Evolutionary conservation across 2,329 filamentous ascomycete species (phyloP), one percentile per base, ranked within the genome.

Genomic region (Nothomitra cinnamomea): DNA sequence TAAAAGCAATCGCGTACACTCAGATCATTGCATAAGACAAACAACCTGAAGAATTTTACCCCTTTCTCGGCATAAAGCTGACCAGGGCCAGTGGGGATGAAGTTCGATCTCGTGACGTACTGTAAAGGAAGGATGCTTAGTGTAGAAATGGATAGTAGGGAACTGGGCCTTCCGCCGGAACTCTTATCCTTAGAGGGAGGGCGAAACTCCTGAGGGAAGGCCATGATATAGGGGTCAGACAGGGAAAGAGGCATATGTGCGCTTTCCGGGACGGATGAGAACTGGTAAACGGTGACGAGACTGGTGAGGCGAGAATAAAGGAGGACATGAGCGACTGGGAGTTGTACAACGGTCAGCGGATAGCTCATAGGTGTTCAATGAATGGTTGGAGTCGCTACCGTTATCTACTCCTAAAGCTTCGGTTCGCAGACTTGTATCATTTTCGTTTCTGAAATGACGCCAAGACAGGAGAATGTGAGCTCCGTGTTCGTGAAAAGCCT

Each of bases 371-470:
- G 24, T 2, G 10, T 41, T 17, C n/a, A n/a, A 25, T 15, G 24
- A 28, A 8, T 2, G 36, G 12, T 36, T 43, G 28, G 15, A 17
- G 2, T 1, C 7, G 8, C 53, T 62, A 70, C 67, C 62, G 49
- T 66, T 58, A 4, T 65, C 63, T 21, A 62, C 58, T 2, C 57
- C 54, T 22, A 57, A 61, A 2, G 64, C 49, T 36, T 57, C 58
- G 13, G 71, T 54, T 19, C 65, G 66, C 32, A 80, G 62, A 28
- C 71, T 76, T 8, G 69, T 68, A 59, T 81, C 77, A 53, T 76
- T 71, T 0, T 66, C 58, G 54, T 74, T 69, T 43, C 74, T 69
- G 59, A 73, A 80, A 64, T 82, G 78, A 47, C 66, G 66, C 68
- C 76, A 74, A 6, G 70, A 69, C 2, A 75, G 57, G 24, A 72